Conservation (phyloP, 208 protist species). For the Porcisia hertigi region DNA sequence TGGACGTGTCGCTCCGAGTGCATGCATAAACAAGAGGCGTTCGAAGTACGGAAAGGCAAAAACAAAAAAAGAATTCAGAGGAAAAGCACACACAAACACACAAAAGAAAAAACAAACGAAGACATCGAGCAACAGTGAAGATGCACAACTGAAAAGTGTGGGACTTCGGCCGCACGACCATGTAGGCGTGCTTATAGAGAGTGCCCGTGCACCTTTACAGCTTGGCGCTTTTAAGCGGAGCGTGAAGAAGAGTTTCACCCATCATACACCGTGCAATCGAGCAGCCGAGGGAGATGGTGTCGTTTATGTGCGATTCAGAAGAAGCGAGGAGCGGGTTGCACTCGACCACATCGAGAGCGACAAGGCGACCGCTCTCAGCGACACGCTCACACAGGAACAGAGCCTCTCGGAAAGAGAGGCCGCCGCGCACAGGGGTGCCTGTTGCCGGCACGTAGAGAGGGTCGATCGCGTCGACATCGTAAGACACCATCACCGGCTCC, state of each 20-base stretch:
- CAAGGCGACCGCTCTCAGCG: conserved; percentile 48
- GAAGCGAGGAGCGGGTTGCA: conserved; percentile 65
- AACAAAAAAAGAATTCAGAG: not conserved
- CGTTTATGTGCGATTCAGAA: conserved; percentile 28
- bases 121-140: not conserved
- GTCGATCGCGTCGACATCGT: conserved; percentile 74
- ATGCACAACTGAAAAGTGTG: no score
- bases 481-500: conserved; percentile 62
- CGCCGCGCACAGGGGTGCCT: conserved; percentile 60
- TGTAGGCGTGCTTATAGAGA: not conserved
- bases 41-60: not conserved
- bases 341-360: conserved; percentile 64
- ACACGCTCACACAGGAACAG: conserved; percentile 46
- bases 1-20: not conserved
- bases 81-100: not conserved
- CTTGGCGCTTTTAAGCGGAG: conserved; percentile 24
- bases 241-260: conserved; percentile 46
- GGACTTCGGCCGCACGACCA: not conserved
- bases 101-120: not conserved
- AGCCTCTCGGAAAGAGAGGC: conserved; percentile 54
- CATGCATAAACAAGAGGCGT: not conserved
- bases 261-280: conserved; percentile 49
- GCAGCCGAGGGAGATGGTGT: conserved; percentile 49
- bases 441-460: conserved; percentile 54
- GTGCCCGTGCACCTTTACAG: conserved; percentile 7